phyloP scores from a whole-genome alignment of 2,329 filamentous ascomycete genomes.

The Pseudogymnoascus sp. region DNA sequence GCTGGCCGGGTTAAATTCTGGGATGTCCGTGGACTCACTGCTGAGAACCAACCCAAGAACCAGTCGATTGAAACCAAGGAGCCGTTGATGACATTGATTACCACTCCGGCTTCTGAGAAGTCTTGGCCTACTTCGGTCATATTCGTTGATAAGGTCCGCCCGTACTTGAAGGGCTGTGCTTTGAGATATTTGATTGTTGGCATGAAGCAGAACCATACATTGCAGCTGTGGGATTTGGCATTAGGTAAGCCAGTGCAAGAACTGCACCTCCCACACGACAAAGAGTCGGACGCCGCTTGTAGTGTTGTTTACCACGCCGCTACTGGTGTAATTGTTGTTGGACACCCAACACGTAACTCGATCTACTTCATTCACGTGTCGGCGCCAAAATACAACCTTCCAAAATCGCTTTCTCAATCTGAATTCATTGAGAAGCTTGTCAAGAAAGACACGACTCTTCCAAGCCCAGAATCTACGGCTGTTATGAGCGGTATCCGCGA shows the following conservation, averaged over 20 bases:
- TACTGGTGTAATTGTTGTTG: conserved; percentile 88
- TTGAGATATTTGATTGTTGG: conserved; percentile 93
- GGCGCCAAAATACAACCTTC: conserved; percentile 82
- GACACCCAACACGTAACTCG: conserved; percentile 92
- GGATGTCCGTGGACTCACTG: conserved; percentile 77
- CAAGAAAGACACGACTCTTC: conserved; percentile 62
- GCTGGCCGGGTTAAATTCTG: conserved; percentile 95
- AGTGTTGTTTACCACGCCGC: conserved; percentile 89
- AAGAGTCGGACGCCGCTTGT: conserved; percentile 95
- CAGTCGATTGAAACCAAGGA: conserved; percentile 68
- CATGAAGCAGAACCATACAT: conserved; percentile 97
- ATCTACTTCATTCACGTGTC: conserved; percentile 96
- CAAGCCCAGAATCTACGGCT: conserved; percentile 85
- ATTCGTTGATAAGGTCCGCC: conserved; percentile 91
- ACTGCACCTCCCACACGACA: conserved; percentile 90
- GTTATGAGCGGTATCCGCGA: conserved; percentile 96
- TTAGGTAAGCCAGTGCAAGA: conserved; percentile 94
- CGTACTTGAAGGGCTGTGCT: conserved; percentile 82
- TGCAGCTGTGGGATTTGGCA: conserved; percentile 96
- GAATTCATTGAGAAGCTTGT: conserved; percentile 75
- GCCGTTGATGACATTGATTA: conserved; percentile 78
- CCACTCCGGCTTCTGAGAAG: conserved; percentile 81
- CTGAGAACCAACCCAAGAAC: conserved; percentile 41
- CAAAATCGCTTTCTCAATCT: conserved; percentile 73
- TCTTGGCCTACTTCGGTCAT: conserved; percentile 94